Evolutionary conservation across 2,329 filamentous ascomycete genomes (phyloP).

Genomic region (Penicillium sp.): DNA sequence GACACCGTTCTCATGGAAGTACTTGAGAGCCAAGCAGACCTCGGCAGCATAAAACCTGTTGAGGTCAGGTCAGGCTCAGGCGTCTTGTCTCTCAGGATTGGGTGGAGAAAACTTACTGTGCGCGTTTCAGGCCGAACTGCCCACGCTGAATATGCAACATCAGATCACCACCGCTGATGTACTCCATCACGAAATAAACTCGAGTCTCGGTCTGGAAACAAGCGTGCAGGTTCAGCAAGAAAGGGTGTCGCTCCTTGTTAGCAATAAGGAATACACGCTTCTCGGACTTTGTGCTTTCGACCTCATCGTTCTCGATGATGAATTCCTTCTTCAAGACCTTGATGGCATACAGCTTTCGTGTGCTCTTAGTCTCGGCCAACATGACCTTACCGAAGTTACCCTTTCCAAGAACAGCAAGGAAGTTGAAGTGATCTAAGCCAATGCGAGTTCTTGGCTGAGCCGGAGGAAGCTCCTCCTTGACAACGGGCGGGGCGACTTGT

Average conservation of each 20-base stretch:
- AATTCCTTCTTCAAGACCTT: slow-evolving; percentile 99
- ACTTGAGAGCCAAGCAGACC: slow-evolving; percentile 93
- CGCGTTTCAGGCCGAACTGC: slow-evolving; percentile 89
- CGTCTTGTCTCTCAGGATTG: no score
- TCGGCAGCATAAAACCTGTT: slow-evolving; percentile 89
- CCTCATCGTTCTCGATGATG: slow-evolving; percentile 98
- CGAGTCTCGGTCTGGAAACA: slow-evolving; percentile 99
- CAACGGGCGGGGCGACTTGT: slow-evolving; percentile 18
- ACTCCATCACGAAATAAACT: slow-evolving; percentile 99
- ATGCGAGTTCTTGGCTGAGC: slow-evolving; percentile 57
- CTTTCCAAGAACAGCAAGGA: slow-evolving; percentile 94
- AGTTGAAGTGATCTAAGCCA: slow-evolving; percentile 97
- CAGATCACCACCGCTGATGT: slow-evolving; percentile 94
- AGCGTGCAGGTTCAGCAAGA: slow-evolving; percentile 88
- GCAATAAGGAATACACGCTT: slow-evolving; percentile 96
- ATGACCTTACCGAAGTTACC: slow-evolving; percentile 99
- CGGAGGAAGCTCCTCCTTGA: slow-evolving; percentile 30
- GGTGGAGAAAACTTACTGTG: slow-evolving; percentile 76
- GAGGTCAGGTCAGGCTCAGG: slow-evolving; percentile 17
- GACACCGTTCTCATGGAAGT: slow-evolving; percentile 98
- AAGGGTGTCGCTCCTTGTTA: slow-evolving; percentile 94
- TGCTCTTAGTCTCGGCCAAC: slow-evolving; percentile 92
- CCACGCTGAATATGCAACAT: slow-evolving; percentile 99
- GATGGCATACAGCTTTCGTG: slow-evolving; percentile 90
- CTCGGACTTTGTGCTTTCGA: slow-evolving; percentile 94